Conservation (phyloP, 2,329 filamentous ascomycete species). For the Scleromitrula shiraiana region DNA sequence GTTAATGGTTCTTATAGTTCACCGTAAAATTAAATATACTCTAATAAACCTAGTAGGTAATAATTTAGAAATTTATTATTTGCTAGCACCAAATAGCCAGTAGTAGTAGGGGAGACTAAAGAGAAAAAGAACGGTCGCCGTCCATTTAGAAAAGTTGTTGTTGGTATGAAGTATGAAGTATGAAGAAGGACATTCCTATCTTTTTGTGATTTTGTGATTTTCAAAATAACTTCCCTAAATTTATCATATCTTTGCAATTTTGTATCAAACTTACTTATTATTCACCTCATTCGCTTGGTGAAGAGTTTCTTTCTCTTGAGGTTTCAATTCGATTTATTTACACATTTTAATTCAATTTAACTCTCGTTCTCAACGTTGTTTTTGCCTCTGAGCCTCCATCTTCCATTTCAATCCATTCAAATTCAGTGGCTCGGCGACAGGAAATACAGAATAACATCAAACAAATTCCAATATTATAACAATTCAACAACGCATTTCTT, state of each 20-base stretch:
- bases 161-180: slow-evolving; percentile 9
- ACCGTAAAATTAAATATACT: background rate
- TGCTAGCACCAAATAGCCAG: no score
- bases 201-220: background rate
- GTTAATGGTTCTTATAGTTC: slow-evolving; percentile 12
- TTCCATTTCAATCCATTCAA: background rate
- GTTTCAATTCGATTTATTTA: background rate
- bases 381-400: background rate
- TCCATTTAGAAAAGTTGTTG: background rate
- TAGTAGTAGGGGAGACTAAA: no score
- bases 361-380: background rate
- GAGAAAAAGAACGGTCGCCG: background rate
- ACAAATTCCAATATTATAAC: background rate
- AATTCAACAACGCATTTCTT: background rate
- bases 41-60: background rate
- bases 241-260: no score
- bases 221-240: background rate
- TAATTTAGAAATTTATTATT: no score
- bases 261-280: no score
- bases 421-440: slow-evolving; percentile 5
- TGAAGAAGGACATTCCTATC: slow-evolving; percentile 5
- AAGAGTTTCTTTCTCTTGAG: background rate
- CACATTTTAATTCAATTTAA: background rate
- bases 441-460: background rate
- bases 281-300: slow-evolving; percentile 51